These are phyloP conservation scores for Podila epicladia DNA, from an alignment of 192 early-diverging fungal species.

Conservation along the genomic window DNA sequence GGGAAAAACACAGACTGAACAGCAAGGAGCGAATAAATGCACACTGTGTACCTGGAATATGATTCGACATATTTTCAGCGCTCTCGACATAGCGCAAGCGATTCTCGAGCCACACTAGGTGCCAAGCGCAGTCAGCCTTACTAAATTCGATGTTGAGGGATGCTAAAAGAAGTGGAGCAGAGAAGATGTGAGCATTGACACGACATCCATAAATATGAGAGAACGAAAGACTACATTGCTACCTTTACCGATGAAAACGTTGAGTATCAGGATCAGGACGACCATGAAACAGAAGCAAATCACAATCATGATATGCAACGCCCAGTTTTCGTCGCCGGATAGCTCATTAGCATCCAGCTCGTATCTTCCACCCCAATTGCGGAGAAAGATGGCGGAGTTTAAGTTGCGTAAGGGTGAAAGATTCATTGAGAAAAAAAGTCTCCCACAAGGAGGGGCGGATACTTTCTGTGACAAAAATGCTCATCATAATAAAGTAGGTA, in stretches of 20 bases:
- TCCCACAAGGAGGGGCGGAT: too few species aligned
- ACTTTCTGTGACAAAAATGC: too few species aligned
- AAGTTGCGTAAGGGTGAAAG: too few species aligned
- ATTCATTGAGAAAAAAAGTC: background rate
- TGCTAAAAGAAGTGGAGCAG: background rate
- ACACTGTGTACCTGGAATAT: background rate
- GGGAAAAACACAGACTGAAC: too few species aligned
- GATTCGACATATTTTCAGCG: conserved; percentile 12
- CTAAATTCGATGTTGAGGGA: background rate
- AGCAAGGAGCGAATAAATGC: too few species aligned
- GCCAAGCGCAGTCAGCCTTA: background rate
- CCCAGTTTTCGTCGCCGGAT: background rate
- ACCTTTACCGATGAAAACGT: conserved; percentile 4
- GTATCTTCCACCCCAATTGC: conserved; percentile 5
- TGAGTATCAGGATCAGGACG: conserved; percentile 11
- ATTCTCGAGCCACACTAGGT: conserved; percentile 5
- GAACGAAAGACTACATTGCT: too few species aligned
- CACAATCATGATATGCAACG: conserved; percentile 6
- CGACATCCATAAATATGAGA: too few species aligned
- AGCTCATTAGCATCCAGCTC: too few species aligned
- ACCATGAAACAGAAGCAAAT: conserved; percentile 14
- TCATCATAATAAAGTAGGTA: conserved; percentile 17
- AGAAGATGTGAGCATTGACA: too few species aligned
- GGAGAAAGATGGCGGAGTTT: background rate
- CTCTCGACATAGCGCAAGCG: conserved; percentile 8